Conservation (phyloP, 306 rosid genomes). For the Lupinus albus region DNA sequence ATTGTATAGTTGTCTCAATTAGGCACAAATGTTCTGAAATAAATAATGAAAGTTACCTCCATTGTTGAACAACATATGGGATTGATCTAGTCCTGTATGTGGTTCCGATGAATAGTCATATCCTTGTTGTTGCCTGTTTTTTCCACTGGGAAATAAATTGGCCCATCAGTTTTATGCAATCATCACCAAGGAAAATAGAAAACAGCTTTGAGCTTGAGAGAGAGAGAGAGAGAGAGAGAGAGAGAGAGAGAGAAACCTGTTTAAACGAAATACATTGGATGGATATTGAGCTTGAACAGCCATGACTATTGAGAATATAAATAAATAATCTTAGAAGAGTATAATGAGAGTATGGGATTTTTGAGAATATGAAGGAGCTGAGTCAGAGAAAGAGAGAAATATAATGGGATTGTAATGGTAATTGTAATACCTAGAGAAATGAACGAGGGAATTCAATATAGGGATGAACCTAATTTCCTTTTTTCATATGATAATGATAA, state of each 20-base stretch:
- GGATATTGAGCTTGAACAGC: conserved; percentile 99
- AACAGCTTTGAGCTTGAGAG: background rate
- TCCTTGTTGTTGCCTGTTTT: conserved; percentile 75
- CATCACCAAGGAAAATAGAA: background rate
- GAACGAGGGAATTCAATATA: conserved; percentile 41
- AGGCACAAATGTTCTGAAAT: background rate
- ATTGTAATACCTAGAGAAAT: conserved; percentile 26
- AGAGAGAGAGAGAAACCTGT: conserved; percentile 53
- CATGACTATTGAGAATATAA: conserved; percentile 47
- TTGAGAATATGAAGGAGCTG: conserved; percentile 25
- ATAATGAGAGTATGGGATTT: background rate
- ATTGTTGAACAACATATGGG: conserved; percentile 72
- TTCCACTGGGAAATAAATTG: conserved; percentile 36
- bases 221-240: conserved; percentile 3
- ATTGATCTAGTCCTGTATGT: conserved; percentile 69
- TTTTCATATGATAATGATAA: background rate
- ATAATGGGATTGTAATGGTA: conserved; percentile 30
- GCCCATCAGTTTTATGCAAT: background rate
- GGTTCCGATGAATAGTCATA: conserved; percentile 68
- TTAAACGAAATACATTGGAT: conserved; percentile 70
- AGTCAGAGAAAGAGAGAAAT: background rate
- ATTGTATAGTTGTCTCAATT: background rate
- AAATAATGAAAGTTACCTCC: conserved; percentile 39
- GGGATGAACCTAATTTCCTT: conserved; percentile 33
- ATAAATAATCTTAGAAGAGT: conserved; percentile 24